These are phyloP conservation scores for Murraya koenigii DNA, from an alignment of 345 rosid species.

Conservation along the genomic window DNA sequence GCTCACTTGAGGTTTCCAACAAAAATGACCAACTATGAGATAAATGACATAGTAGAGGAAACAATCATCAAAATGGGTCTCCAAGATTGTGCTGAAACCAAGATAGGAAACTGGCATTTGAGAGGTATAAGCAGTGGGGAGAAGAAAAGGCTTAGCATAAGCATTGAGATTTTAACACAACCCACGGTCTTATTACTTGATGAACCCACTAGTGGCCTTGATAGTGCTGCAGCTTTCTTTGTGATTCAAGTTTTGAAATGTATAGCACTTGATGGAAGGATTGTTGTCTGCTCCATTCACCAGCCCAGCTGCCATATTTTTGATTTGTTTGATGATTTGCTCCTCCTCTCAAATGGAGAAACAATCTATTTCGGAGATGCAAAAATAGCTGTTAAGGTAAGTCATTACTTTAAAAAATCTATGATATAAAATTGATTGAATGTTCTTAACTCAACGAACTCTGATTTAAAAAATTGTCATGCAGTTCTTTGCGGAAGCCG, in stretches of 20 bases:
- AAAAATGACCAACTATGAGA: constrained; percentile 12
- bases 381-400: constrained; percentile 30
- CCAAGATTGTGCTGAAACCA: constrained; percentile 21
- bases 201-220: constrained; percentile 37
- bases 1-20: constrained; percentile 32
- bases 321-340: constrained; percentile 38
- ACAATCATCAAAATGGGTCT: constrained; percentile 38
- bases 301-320: constrained; percentile 55
- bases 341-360: constrained; percentile 45
- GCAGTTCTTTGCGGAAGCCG: constrained; percentile 52
- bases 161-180: constrained; percentile 27
- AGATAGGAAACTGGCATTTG: constrained; percentile 36
- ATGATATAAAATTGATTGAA: too few relatives aligned
- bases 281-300: constrained; percentile 47
- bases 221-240: constrained; percentile 36
- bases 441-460: neutral
- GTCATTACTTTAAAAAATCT: too few relatives aligned
- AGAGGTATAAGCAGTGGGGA: constrained; percentile 46
- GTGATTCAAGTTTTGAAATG: constrained; percentile 23
- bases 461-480: neutral
- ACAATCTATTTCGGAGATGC: constrained; percentile 43
- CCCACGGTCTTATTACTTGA: constrained; percentile 38
- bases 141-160: constrained; percentile 36
- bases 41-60: constrained; percentile 13
- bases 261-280: constrained; percentile 32